phyloP scores from a whole-genome alignment of 495 filamentous ascomycete genomes.

The Paragyromitra xinjiangensis region DNA sequence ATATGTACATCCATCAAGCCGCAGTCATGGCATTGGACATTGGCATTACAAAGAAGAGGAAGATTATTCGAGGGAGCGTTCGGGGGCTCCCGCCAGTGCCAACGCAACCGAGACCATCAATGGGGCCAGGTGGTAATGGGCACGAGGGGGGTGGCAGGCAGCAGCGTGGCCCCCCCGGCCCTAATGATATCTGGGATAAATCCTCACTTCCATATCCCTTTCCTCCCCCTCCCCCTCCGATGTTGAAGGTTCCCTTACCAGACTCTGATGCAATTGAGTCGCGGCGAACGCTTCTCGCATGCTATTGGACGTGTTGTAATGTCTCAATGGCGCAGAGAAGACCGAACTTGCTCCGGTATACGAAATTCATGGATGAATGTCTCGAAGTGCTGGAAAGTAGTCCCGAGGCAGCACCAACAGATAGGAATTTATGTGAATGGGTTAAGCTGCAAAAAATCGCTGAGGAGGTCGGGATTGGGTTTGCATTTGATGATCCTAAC shows the following conservation, averaged over 20 bases:
- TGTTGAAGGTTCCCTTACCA: constrained; percentile 61
- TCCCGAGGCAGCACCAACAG: constrained; percentile 74
- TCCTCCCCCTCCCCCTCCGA: constrained; percentile 19
- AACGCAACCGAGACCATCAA: background rate
- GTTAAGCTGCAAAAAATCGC: constrained; percentile 80
- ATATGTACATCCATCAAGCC: constrained; percentile 84
- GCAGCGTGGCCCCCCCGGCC: background rate
- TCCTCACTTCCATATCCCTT: background rate
- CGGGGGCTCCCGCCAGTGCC: constrained; percentile 57
- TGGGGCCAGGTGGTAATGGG: background rate
- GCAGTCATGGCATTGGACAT: constrained; percentile 88
- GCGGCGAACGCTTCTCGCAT: constrained; percentile 79
- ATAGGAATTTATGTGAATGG: constrained; percentile 76
- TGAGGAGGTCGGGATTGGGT: constrained; percentile 79
- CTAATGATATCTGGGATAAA: background rate
- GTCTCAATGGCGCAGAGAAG: constrained; percentile 80
- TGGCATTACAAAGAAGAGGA: constrained; percentile 72
- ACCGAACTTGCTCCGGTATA: constrained; percentile 83
- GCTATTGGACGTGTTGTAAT: constrained; percentile 79
- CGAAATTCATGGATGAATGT: constrained; percentile 84
- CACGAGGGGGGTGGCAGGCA: background rate
- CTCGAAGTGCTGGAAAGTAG: constrained; percentile 76
- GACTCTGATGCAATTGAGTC: constrained; percentile 76
- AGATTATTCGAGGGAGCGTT: constrained; percentile 59
- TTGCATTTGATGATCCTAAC: constrained; percentile 77